Percentiles rank a stretch among this genome's conserved stretches.
These are phyloP conservation scores for Trichoderma sp. DNA, from an alignment of 2,329 filamentous ascomycete species.

Conservation along the genomic window DNA sequence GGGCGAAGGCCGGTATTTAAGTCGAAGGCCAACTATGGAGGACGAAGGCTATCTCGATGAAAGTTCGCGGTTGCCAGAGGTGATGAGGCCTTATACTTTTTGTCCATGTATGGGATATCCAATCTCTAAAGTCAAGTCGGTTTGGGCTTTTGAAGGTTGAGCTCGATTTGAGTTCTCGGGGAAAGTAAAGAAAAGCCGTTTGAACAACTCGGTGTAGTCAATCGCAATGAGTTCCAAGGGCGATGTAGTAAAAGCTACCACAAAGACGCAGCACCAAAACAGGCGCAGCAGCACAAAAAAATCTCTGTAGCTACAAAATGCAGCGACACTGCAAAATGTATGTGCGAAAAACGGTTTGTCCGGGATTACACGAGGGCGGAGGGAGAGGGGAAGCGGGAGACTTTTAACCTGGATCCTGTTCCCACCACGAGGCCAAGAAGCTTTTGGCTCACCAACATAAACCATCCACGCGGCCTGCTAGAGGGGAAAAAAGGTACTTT, in stretches of 20 bases:
- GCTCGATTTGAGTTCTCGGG: not conserved
- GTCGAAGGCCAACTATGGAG: not conserved
- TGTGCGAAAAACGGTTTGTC: not conserved
- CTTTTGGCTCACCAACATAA: not conserved
- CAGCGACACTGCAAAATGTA: not conserved
- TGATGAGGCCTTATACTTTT: not conserved
- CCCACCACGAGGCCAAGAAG: not conserved
- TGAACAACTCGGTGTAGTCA: not conserved
- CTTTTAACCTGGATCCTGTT: not conserved
- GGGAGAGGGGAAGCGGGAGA: not conserved
- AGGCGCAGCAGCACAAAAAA: not conserved
- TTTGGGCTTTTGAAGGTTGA: not conserved
- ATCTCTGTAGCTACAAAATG: not conserved
- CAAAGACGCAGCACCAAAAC: not conserved
- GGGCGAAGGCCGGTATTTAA: not conserved
- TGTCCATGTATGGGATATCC: not conserved
- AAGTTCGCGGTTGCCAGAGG: not conserved
- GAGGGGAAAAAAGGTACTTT: not conserved
- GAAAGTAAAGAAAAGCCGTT: not conserved
- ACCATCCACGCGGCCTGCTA: not conserved
- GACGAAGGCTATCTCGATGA: not conserved
- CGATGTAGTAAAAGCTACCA: not conserved
- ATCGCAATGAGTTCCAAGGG: not conserved
- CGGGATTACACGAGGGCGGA: not conserved
- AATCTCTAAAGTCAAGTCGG: not conserved